Conservation (phyloP, 192 early-diverging fungal species). For the Mortierella claussenii region DNA sequence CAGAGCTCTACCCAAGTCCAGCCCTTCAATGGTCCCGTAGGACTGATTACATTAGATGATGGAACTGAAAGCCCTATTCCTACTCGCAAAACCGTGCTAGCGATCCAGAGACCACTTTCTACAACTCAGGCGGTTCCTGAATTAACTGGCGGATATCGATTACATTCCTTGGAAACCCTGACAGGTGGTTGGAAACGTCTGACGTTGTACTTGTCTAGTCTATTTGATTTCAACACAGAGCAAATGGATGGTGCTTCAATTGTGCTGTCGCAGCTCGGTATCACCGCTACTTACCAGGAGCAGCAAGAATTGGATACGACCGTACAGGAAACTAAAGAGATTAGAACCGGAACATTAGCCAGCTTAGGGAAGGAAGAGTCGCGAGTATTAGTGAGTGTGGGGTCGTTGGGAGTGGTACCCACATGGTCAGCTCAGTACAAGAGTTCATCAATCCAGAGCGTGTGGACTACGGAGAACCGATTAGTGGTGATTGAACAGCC, state of each 20-base stretch:
- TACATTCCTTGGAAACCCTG: slow-evolving; percentile 19
- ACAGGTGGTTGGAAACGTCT: slow-evolving; percentile 19
- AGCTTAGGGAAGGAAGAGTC: not conserved
- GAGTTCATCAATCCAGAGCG: slow-evolving; percentile 19
- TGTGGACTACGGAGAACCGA: not conserved
- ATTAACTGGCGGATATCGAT: not conserved
- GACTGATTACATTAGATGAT: not conserved
- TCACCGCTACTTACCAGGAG: slow-evolving; percentile 19
- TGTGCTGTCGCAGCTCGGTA: slow-evolving; percentile 26
- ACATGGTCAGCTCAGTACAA: slow-evolving; percentile 4
- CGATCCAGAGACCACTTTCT: not conserved
- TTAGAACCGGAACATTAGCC: no score
- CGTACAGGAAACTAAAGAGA: no score
- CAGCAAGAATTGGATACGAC: no score
- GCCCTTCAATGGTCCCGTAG: not conserved
- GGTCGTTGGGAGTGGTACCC: slow-evolving; percentile 24
- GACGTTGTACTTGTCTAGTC: slow-evolving; percentile 25
- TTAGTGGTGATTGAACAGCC: not conserved
- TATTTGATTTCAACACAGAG: not conserved
- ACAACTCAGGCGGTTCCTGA: not conserved
- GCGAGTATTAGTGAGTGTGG: slow-evolving; percentile 12
- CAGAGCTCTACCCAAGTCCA: no score
- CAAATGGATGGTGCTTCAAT: slow-evolving; percentile 1
- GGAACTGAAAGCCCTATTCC: not conserved
- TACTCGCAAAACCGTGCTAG: not conserved